Evolutionary conservation across 2,329 filamentous ascomycete genomes (phyloP), one percentile per base, ranked within the genome.

Genomic region (Aspergillus amoenus): DNA sequence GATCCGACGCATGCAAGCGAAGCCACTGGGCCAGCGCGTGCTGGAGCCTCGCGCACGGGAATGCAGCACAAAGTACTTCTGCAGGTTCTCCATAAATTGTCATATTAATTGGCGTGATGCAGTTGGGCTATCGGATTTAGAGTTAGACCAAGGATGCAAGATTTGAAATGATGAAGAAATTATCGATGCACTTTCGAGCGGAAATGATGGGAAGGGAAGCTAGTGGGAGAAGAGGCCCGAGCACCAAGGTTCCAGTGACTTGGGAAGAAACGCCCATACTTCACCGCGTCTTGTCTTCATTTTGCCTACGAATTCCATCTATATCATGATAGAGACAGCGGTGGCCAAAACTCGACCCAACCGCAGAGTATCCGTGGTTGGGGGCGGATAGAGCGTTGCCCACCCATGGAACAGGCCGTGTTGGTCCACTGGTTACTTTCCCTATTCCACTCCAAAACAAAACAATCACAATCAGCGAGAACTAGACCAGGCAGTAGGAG

Each of bases 11-110:
- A 53, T 53, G 51, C 51, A 40, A 41, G 21, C 18, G 32, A 40
- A 42, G 34, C 30, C 50, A 34, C n/a, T 11, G 13, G 34, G 34
- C 30, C 50, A 42, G 30, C 21, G 13, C 18, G 21, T 41, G 42
- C 51, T 51, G 43, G 47, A 12, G 47, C 39, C 51, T 51, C 43
- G 47, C 21, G 47, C 48, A 43, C 32, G 21, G 50, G 41, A 39
- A 46, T 46, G 42, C 51, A 53, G 32, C 30, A 47, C n/a, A 47
- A 51, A 43, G 39, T 51, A 43, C 40, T 34, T 34, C 42, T 53
- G 51, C 51, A 53, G 42, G 51, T 34, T 41, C 43, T 13, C 13
- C 41, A 27, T 53, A 41, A 39, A 21, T 27, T 12, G 5, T 39
- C 22, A 24, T 21, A 39, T 27, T 21, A 41, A 43, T 50, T 50